phyloP scores from a whole-genome alignment of 768 basidiomycete species.

The Lyophyllum semitale region DNA sequence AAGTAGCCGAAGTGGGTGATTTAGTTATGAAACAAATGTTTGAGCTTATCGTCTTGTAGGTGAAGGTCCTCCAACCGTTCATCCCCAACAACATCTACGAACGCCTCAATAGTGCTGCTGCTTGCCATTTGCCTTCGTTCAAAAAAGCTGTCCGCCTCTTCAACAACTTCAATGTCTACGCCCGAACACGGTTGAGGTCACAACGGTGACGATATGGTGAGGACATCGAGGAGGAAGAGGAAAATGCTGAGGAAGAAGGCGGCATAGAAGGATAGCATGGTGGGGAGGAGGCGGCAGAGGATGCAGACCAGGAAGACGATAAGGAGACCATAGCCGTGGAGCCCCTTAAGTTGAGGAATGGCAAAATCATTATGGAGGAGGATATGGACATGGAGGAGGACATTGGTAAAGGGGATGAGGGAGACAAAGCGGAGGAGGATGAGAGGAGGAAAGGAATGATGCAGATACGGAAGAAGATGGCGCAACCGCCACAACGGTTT shows the following conservation, averaged over 20 bases:
- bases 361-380: constrained; percentile 68
- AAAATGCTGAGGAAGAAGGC: constrained; percentile 36
- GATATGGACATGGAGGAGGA: constrained; percentile 42
- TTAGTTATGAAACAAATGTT: not conserved
- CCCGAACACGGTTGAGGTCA: constrained; percentile 56
- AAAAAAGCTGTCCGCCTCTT: constrained; percentile 49
- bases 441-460: constrained; percentile 42
- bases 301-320: constrained; percentile 36
- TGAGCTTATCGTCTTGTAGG: constrained; percentile 27
- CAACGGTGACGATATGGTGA: constrained; percentile 69
- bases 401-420: constrained; percentile 35
- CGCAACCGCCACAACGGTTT: constrained; percentile 65
- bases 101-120: constrained; percentile 46
- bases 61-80: constrained; percentile 52
- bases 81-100: constrained; percentile 47
- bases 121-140: constrained; percentile 75
- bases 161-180: constrained; percentile 26
- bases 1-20: constrained; percentile 30
- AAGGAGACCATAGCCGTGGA: constrained; percentile 42
- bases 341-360: constrained; percentile 58
- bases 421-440: constrained; percentile 31
- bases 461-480: constrained; percentile 58
- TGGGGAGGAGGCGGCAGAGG: constrained; percentile 37
- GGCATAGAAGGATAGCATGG: constrained; percentile 34
- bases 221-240: constrained; percentile 49